These are phyloP conservation scores for Fusarium tuaranense DNA, from an alignment of 2,329 filamentous ascomycete genomes.

Conservation along the genomic window DNA sequence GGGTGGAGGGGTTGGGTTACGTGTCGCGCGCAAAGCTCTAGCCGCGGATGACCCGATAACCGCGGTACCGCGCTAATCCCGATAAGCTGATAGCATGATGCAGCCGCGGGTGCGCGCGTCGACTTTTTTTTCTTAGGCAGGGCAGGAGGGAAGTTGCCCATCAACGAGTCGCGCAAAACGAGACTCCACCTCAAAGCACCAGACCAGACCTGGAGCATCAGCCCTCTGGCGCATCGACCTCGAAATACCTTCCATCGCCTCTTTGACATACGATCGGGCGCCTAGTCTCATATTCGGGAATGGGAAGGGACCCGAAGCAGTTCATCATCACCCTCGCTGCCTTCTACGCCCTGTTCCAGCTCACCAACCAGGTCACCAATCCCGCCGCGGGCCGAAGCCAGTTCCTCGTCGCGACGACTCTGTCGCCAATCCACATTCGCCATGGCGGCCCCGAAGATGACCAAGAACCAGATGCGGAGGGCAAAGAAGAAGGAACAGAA, in stretches of 20 bases:
- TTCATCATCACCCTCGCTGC: conserved; percentile 49
- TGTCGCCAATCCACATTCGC: conserved; percentile 47
- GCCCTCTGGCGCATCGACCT: conserved; percentile 20
- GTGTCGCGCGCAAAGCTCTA: conserved; percentile 15
- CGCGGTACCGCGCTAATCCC: neutral
- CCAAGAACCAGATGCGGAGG: conserved; percentile 93
- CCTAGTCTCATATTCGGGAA: conserved; percentile 36
- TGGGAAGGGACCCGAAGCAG: conserved; percentile 55
- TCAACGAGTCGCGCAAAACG: conserved; percentile 20
- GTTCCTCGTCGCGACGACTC: conserved; percentile 41
- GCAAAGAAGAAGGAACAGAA: conserved; percentile 96
- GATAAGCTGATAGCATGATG: conserved; percentile 31
- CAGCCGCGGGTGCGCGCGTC: conserved; percentile 21
- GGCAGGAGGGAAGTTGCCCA: conserved; percentile 4
- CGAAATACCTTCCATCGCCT: neutral
- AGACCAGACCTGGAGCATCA: conserved; percentile 10
- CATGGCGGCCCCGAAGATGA: conserved; percentile 79
- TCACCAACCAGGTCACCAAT: conserved; percentile 50
- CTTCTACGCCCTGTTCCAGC: conserved; percentile 53
- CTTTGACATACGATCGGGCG: neutral
- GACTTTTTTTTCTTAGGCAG: neutral
- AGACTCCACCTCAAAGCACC: conserved; percentile 35
- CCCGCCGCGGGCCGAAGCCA: conserved; percentile 44
- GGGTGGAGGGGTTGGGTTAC: conserved; percentile 17
- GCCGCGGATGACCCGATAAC: conserved; percentile 28